Base-by-base conservation (phyloP, 169 alveolate species). In the Plasmodium fragile region DNA sequence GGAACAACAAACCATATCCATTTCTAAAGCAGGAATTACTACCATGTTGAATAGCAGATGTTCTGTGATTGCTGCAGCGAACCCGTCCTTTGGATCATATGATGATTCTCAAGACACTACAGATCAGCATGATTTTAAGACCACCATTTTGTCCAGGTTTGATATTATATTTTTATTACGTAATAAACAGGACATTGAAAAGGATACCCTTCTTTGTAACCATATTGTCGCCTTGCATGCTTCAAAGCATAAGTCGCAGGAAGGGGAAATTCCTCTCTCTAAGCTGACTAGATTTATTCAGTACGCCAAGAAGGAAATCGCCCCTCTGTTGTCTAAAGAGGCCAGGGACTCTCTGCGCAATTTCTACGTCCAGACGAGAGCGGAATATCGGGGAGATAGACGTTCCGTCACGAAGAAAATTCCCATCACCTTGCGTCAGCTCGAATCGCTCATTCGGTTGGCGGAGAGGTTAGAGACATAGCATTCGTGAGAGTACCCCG, bases 21-120 rank as follows among this genome's bases (percentile, higher is more conserved):
- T 99, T 82, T 99, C 99, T 5, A 99, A 99, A 96, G 99, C 99
- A 8, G 99, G 99, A 32, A 99, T 99, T 92, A 99, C 99, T 10
- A 99, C 99, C 1, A 98, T 99, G 95, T 94, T 98, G 79, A 98
- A 98, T 92, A 97, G 99, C n/a, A 96, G 99, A 73, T 98, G 99
- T 53, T 98, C 99, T 13, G 99, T 99, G 13, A 96, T 99, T 45
- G 99, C 99, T 13, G 99, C 99, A 1, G 99, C 99, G 10, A 99
- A 99, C 81, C 99, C 99, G 18, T 97, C 99, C 3, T 98, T 98
- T 94, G 99, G 99, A 16, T 97, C 99, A 55, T 99, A 98, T 95
- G 99, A 99, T 85, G 99, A 99, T 92, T 96, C 98, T 11, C 98
- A 98, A 95, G 99, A 98, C 30, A 98, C 99, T 8, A 97, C 99